phyloP scores from a whole-genome alignment of 1,284 basidiomycete genomes.

The Uromyces viciae-fabae region DNA sequence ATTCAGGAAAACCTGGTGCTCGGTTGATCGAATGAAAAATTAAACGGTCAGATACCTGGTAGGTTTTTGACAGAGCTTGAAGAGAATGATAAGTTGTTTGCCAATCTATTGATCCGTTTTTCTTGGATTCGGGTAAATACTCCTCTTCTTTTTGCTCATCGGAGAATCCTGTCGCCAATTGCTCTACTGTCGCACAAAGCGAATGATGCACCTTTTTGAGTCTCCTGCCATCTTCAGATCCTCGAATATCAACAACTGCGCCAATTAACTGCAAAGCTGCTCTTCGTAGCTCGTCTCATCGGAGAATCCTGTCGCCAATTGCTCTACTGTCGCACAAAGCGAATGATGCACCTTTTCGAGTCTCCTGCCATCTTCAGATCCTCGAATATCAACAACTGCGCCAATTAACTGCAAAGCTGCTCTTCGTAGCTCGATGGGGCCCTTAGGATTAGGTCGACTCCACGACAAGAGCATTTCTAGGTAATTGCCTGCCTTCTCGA shows the following conservation, averaged over 20 bases:
- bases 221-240: constrained; percentile 55
- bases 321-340: constrained; percentile 6
- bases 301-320: constrained; percentile 45
- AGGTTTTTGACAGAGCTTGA: constrained; percentile 62
- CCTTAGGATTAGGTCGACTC: constrained; percentile 64
- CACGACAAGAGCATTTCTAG: constrained; percentile 74
- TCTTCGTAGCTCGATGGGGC: constrained; percentile 64
- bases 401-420: constrained; percentile 79
- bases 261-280: constrained; percentile 79
- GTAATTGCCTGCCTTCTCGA: constrained; percentile 63
- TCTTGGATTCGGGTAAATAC: too few species aligned
- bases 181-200: constrained; percentile 6
- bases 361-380: constrained; percentile 55
- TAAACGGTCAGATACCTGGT: constrained; percentile 54
- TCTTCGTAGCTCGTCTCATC: constrained; percentile 59
- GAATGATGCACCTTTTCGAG: constrained; percentile 17
- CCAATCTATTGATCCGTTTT: constrained; percentile 64
- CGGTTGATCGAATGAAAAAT: constrained; percentile 48
- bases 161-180: constrained; percentile 45
- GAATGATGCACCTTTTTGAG: constrained; percentile 16
- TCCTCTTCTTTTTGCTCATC: constrained; percentile 59
- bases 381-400: constrained; percentile 67
- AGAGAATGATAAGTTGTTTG: constrained; percentile 78
- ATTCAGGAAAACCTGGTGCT: constrained; percentile 54
- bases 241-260: constrained; percentile 67